phyloP scores from a whole-genome alignment of 257 asterid species.

The Cruciata laevipes region DNA sequence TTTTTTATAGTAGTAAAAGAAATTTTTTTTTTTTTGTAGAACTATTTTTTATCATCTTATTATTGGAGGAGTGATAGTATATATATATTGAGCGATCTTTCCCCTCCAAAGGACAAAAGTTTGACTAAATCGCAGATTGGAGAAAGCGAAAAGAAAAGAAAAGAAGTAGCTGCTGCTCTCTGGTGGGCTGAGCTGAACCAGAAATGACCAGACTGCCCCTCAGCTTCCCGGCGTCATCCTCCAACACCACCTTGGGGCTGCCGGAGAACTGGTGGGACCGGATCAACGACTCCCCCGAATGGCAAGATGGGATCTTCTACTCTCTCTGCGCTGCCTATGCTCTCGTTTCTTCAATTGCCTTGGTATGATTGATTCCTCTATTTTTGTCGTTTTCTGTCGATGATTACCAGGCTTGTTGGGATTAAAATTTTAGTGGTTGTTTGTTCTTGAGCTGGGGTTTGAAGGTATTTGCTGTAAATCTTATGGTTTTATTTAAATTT shows the following conservation, averaged over 20 bases:
- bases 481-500: neutral
- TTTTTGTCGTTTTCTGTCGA: neutral
- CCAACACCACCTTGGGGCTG: slow-evolving; percentile 20
- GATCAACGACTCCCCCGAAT: slow-evolving; percentile 65
- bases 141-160: neutral
- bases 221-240: slow-evolving; percentile 26
- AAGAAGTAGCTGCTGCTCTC: neutral
- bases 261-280: slow-evolving; percentile 70
- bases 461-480: neutral
- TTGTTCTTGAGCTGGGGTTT: neutral
- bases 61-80: neutral
- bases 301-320: slow-evolving; percentile 96
- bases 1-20: too few species aligned
- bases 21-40: too few species aligned
- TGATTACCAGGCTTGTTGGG: neutral
- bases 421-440: neutral
- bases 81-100: neutral
- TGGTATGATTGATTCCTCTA: slow-evolving; percentile 27
- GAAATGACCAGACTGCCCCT: slow-evolving; percentile 50
- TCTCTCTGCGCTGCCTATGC: slow-evolving; percentile 69
- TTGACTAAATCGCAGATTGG: neutral
- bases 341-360: slow-evolving; percentile 73
- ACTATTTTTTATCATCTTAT: too few species aligned
- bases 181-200: slow-evolving; percentile 23
- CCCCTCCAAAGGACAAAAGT: neutral